Evolutionary conservation across 768 basidiomycete genomes (phyloP).

Genomic region (Leccinum variicolor): DNA sequence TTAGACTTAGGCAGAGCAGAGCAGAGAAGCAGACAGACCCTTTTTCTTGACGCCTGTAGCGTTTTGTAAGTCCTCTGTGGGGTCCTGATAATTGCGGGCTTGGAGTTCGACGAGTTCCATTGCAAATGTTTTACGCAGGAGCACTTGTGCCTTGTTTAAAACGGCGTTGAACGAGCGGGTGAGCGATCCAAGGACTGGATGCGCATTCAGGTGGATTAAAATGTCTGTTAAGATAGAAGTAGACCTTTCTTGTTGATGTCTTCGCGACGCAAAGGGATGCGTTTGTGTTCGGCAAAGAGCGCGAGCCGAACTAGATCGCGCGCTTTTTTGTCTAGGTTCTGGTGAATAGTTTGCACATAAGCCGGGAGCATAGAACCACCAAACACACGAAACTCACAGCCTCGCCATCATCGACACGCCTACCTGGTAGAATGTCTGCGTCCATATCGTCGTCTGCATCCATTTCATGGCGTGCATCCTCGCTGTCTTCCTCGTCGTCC

Average conservation of each 20-base stretch:
- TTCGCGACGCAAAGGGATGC: slow-evolving; percentile 64
- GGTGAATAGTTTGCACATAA: neutral
- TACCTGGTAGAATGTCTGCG: slow-evolving; percentile 30
- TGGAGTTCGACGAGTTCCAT: slow-evolving; percentile 84
- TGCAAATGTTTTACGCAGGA: slow-evolving; percentile 65
- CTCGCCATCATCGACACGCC: slow-evolving; percentile 17
- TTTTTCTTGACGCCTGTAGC: slow-evolving; percentile 65
- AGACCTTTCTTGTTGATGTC: slow-evolving; percentile 84
- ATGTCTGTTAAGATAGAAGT: neutral
- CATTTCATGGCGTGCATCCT: slow-evolving; percentile 25
- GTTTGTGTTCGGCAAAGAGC: slow-evolving; percentile 74
- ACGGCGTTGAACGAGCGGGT: slow-evolving; percentile 64
- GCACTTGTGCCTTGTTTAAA: slow-evolving; percentile 59
- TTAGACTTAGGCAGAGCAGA: neutral
- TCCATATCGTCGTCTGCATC: slow-evolving; percentile 28
- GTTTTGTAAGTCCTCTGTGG: slow-evolving; percentile 43
- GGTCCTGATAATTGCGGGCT: slow-evolving; percentile 42
- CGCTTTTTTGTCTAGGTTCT: slow-evolving; percentile 69
- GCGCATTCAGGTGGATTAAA: neutral
- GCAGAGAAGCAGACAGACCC: slow-evolving; percentile 35
- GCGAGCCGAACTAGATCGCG: slow-evolving; percentile 75
- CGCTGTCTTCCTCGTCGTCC: slow-evolving; percentile 36
- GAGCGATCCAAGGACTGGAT: slow-evolving; percentile 44
- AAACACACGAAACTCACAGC: slow-evolving; percentile 11
- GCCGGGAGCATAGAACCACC: neutral